phyloP scores from a whole-genome alignment of 495 filamentous ascomycete species.

The Podospora anserina region DNA sequence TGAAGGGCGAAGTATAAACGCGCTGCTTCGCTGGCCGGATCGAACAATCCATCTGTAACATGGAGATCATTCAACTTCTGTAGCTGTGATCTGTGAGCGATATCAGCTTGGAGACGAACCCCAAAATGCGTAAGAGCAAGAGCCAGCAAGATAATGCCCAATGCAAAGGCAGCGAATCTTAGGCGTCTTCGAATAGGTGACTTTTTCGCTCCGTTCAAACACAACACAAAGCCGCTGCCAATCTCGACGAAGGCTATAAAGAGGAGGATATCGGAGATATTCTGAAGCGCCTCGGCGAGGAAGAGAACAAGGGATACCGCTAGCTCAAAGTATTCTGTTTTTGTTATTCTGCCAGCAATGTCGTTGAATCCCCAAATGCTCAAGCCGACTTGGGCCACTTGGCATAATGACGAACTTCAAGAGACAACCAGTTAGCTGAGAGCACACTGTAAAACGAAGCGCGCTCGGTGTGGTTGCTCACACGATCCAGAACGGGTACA shows the following conservation, averaged over 20 bases:
- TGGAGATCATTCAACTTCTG: no score
- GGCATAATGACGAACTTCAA: neutral
- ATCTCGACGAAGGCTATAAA: conserved; percentile 26
- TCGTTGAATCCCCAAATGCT: neutral
- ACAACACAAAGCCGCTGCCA: conserved; percentile 22
- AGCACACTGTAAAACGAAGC: neutral
- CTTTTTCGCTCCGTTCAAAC: conserved; percentile 9
- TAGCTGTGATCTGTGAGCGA: neutral
- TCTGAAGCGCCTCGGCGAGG: conserved; percentile 6
- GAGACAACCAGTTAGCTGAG: conserved; percentile 4
- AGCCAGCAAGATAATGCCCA: conserved; percentile 12
- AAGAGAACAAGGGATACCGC: neutral
- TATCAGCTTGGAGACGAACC: neutral
- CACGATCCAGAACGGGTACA: conserved; percentile 22
- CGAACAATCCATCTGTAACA: no score
- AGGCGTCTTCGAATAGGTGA: neutral
- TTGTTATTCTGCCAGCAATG: neutral
- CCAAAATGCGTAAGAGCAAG: conserved; percentile 13
- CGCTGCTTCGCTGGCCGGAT: neutral
- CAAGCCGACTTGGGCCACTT: neutral
- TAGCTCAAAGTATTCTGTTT: neutral
- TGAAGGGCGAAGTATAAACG: neutral
- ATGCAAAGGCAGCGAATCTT: conserved; percentile 12
- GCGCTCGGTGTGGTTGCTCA: conserved; percentile 12
- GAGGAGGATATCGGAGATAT: conserved; percentile 21